These are phyloP conservation scores for Colletotrichum orbiculare DNA, from an alignment of 2,329 filamentous ascomycete genomes.

Conservation along the genomic window DNA sequence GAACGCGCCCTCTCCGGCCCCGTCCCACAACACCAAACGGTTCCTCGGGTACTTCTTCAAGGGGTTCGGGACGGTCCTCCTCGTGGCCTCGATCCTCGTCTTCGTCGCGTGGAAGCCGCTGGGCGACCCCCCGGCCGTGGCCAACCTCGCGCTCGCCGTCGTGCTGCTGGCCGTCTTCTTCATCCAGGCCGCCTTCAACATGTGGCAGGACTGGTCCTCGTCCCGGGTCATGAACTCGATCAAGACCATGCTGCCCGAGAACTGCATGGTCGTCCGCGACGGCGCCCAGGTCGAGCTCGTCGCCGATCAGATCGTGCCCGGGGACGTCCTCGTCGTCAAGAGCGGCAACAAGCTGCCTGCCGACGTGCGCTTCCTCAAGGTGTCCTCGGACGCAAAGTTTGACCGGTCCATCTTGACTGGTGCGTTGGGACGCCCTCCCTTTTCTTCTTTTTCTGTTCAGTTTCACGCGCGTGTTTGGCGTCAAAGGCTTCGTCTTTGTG, in stretches of 20 bases:
- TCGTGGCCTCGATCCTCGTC: conserved; percentile 76
- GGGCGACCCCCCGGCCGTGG: conserved; percentile 74
- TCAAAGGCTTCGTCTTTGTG: too few species aligned
- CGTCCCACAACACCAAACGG: conserved; percentile 67
- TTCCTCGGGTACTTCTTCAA: conserved; percentile 79
- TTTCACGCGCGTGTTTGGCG: neutral
- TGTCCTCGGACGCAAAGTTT: conserved; percentile 76
- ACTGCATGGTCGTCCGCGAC: conserved; percentile 73
- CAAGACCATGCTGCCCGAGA: conserved; percentile 81
- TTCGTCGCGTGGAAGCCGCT: conserved; percentile 83
- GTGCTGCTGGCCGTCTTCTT: conserved; percentile 77
- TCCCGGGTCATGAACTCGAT: conserved; percentile 83
- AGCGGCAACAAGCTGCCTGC: conserved; percentile 80
- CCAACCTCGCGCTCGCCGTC: conserved; percentile 79
- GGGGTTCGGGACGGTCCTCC: conserved; percentile 78
- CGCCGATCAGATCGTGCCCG: conserved; percentile 74
- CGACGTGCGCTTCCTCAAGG: conserved; percentile 76
- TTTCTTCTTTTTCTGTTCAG: neutral
- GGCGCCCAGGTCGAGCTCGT: conserved; percentile 59
- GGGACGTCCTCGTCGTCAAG: conserved; percentile 75
- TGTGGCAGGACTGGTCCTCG: conserved; percentile 81
- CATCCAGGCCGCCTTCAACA: conserved; percentile 76
- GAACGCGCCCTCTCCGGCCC: conserved; percentile 74
- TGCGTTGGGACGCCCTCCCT: conserved; percentile 40
- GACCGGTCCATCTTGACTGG: conserved; percentile 80